Conservation (phyloP, 257 asterid genomes). For the Cinchona pubescens region DNA sequence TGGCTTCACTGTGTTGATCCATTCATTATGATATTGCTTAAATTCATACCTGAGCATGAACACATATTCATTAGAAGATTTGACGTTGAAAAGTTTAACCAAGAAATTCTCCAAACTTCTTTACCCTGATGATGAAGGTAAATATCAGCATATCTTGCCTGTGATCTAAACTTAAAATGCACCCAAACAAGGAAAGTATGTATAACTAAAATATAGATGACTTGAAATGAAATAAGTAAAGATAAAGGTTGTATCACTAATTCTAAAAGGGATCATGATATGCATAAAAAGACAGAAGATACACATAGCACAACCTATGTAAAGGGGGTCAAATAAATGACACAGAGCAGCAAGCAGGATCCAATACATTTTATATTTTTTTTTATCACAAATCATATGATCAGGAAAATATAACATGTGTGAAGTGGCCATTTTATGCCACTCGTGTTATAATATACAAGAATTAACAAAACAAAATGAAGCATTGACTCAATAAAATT, state of each 20-base stretch:
- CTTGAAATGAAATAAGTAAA: neutral
- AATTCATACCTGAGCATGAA: slow-evolving; percentile 65
- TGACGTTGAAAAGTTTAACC: neutral
- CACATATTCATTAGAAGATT: neutral
- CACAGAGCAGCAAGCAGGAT: neutral
- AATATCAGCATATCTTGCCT: neutral
- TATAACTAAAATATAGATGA: neutral
- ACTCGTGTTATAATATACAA: neutral
- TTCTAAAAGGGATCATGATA: neutral
- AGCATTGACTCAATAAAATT: neutral
- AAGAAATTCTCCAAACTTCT: slow-evolving; percentile 2
- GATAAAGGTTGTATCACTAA: neutral
- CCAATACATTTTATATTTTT: neutral
- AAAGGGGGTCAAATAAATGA: neutral
- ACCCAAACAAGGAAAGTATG: neutral
- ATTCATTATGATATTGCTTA: slow-evolving; percentile 66
- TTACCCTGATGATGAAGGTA: slow-evolving; percentile 2
- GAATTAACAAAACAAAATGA: neutral
- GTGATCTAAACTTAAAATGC: neutral
- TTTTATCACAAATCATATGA: neutral
- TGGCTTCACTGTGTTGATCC: slow-evolving; percentile 74
- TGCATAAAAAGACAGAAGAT: neutral
- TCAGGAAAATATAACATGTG: neutral
- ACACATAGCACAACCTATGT: too few species aligned
- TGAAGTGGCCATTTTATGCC: neutral